Evolutionary conservation across 306 rosid genomes (phyloP), one percentile per base, ranked within the genome.

Genomic region (Prunus mira): DNA sequence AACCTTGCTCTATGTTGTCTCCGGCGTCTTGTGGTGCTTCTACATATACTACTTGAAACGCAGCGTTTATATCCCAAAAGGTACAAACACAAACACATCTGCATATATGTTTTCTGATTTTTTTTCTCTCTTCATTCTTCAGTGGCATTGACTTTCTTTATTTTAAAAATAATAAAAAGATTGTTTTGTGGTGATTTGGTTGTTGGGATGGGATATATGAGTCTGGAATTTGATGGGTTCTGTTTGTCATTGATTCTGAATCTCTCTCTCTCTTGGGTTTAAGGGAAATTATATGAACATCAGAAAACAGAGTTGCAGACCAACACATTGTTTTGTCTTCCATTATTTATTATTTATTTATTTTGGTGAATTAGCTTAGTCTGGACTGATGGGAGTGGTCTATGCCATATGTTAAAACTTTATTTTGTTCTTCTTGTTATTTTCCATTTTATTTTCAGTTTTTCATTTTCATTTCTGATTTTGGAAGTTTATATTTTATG

Each of bases 1-100:
- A 1, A 62, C 74, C 46, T 64, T 85, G 6, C 69, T 92, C 69
- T 95, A 95, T 87, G 38, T 95, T 52, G 2, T 90, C 67, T 87
- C 93, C 19, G 96, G 92, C 6, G 51, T 90, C 76, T 63, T 92
- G 19, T 95, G 98, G 98, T 90, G 86, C 80, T 84, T 90, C 84
- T 88, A 80, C 77, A 88, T 95, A 65, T 95, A 95, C 71, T 84
- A 83, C 81, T 83, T 85, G 85, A 92, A 88, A 75, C 90, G 92
- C 75, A 89, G 88, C 76, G 83, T 89, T 55, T 92, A 83, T 79
- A 30, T 95, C 7, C 93, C 97, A 6, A 84, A 90, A 88, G 97
- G 98, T 95, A 27, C 22, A 9, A 38, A 38, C n/a, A 17, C 12
- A 43, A 22, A 20, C 56, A 20, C 11, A 71, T 30, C 63, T 12